These are phyloP conservation scores for Aegilops bicornis DNA, from an alignment of 176 grass and related monocot species.

Conservation along the genomic window DNA sequence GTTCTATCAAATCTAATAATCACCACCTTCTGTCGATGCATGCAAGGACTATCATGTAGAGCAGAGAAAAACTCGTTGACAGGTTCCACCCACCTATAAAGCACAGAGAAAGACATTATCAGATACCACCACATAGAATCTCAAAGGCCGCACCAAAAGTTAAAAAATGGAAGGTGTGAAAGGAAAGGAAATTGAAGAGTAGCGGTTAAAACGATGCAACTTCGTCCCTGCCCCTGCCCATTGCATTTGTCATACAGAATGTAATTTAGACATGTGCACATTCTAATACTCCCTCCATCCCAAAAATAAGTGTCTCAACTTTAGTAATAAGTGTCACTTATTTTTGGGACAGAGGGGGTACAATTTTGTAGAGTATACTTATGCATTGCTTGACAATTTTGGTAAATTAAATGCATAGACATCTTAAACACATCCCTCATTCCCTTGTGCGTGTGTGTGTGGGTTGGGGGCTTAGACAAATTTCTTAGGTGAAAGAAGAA, in stretches of 20 bases:
- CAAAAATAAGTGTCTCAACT: not conserved
- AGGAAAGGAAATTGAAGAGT: not conserved
- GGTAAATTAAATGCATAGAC: not conserved
- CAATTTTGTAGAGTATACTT: not conserved
- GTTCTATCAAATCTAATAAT: constrained; percentile 7
- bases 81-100: constrained; percentile 81
- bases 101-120: not conserved
- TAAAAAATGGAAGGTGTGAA: not conserved
- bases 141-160: not conserved
- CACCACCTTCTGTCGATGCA: constrained; percentile 76
- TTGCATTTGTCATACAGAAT: not conserved
- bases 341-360: not conserved
- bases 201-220: not conserved
- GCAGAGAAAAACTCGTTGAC: constrained; percentile 64
- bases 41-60: constrained; percentile 68
- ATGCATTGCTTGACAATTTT: not conserved
- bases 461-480: not conserved
- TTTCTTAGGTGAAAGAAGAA: not conserved
- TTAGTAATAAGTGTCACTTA: too few species aligned
- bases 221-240: not conserved
- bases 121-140: not conserved
- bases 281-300: not conserved
- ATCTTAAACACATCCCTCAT: not conserved
- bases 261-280: not conserved
- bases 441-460: not conserved